These are phyloP conservation scores for Emmonsiellopsis sp. DNA, from an alignment of 2,329 filamentous ascomycete species.

Conservation along the genomic window DNA sequence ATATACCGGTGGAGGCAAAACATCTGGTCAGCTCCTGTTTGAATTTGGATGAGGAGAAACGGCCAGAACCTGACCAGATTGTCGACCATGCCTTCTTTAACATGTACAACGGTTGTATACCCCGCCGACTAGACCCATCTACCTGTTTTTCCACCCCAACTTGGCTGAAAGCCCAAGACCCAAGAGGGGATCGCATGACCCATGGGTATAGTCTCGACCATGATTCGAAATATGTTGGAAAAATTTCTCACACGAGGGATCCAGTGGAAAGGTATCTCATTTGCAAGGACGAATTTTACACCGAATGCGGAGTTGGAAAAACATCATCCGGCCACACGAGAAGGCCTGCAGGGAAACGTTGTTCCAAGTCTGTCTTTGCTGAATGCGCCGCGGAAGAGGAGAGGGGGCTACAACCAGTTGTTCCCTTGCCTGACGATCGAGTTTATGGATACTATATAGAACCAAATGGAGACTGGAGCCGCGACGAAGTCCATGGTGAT, in stretches of 20 bases:
- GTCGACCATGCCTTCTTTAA: constrained; percentile 43
- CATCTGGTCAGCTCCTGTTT: constrained; percentile 39
- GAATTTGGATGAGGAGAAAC: constrained; percentile 39
- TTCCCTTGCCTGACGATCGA: constrained; percentile 37
- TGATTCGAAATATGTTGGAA: constrained; percentile 28
- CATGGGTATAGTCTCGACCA: constrained; percentile 36
- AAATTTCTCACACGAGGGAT: constrained; percentile 28
- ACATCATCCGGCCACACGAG: constrained; percentile 33
- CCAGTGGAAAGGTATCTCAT: constrained; percentile 29
- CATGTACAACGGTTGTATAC: constrained; percentile 41
- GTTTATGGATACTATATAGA: constrained; percentile 38
- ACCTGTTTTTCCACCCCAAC: constrained; percentile 31
- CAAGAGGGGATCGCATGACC: constrained; percentile 37
- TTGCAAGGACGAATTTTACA: constrained; percentile 35
- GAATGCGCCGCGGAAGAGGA: constrained; percentile 40
- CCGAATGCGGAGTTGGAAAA: constrained; percentile 36
- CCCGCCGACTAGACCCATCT: constrained; percentile 31
- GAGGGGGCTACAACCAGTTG: constrained; percentile 34
- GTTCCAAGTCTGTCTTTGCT: constrained; percentile 37
- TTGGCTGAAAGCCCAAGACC: constrained; percentile 37
- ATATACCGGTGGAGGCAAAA: constrained; percentile 42
- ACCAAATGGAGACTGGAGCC: constrained; percentile 34
- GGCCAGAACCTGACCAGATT: constrained; percentile 42
- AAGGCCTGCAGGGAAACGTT: constrained; percentile 36
- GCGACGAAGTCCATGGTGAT: constrained; percentile 16